Conservation (phyloP, 2,329 filamentous ascomycete genomes). For the Thermomyces lanuginosus region DNA sequence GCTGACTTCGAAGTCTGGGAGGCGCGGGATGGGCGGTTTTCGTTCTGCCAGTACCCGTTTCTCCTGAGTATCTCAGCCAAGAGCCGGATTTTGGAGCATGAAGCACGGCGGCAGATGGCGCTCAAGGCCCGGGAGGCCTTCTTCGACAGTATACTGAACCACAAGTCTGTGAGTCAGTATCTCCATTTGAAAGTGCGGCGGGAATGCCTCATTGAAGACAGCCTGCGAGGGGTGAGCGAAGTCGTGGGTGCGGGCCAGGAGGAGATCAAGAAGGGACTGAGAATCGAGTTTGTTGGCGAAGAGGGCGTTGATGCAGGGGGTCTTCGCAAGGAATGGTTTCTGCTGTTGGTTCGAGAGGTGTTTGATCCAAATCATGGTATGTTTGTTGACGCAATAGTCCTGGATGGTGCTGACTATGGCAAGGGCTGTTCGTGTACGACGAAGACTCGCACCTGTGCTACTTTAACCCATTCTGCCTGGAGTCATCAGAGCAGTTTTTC, state of each 20-base stretch:
- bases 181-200: slow-evolving; percentile 61
- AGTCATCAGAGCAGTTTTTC: slow-evolving; percentile 83
- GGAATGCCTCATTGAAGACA: slow-evolving; percentile 79
- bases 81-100: slow-evolving; percentile 75
- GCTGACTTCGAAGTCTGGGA: slow-evolving; percentile 84
- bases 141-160: slow-evolving; percentile 71
- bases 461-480: slow-evolving; percentile 80
- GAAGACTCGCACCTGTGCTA: slow-evolving; percentile 84
- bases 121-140: slow-evolving; percentile 76
- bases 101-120: slow-evolving; percentile 78
- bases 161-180: slow-evolving; percentile 58
- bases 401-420: slow-evolving; percentile 1
- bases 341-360: slow-evolving; percentile 71
- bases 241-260: slow-evolving; percentile 65
- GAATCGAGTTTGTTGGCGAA: slow-evolving; percentile 73
- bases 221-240: slow-evolving; percentile 67
- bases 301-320: slow-evolving; percentile 85
- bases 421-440: slow-evolving; percentile 87
- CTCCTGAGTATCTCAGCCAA: slow-evolving; percentile 85
- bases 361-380: slow-evolving; percentile 80
- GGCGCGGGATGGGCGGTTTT: slow-evolving; percentile 53
- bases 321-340: slow-evolving; percentile 85
- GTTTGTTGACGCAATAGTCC: slow-evolving; percentile 13
- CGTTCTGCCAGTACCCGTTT: slow-evolving; percentile 86
- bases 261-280: slow-evolving; percentile 77